Evolutionary conservation across 768 basidiomycete species (phyloP), one percentile per base, ranked within the genome.

Genomic region (Boletus rubescentipes): DNA sequence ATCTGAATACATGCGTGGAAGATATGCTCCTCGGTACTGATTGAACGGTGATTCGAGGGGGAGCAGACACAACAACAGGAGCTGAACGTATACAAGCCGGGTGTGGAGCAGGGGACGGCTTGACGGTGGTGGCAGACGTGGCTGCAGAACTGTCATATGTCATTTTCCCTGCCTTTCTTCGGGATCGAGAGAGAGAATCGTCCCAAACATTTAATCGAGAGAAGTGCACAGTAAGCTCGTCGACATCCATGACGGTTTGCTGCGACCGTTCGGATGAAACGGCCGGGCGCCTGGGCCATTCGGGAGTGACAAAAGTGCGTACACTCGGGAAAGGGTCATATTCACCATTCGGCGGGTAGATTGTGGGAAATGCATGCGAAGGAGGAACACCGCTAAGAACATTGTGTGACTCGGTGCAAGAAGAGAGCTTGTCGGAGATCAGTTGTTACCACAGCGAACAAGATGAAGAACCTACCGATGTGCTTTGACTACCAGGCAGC

Each of bases 291-390:
- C 59, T 51, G 5, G 29, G 35, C 61, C 65, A 62, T 26, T 41
- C 29, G 2, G 56, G 46, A 3, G 30, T 23, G 30, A 31, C 32
- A 21, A 61, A 54, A 10, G 39, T 44, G 0, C 39, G 36, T n/a
- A 39, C 15, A 4, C 48, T 50, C 6, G 55, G 61, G 36, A 66
- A 63, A 9, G 64, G 65, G 7, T 66, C 53, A n/a, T 60, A 52
- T 7, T 35, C 14, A 30, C 46, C 53, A 3, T 29, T 37, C 21
- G 65, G 51, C 10, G 63, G 63, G 49, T 66, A 69, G 2, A 20
- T 15, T 2, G 56, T 30, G 5, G 69, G 68, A 46, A 64, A 69
- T 1, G 67, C 67, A 35, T 67, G 60, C 0, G 41, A 47, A 0
- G 69, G 55, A 7, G 66, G 58, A 9, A 48, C 46, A 26, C 50